A percentile compares a stretch with the other conserved stretches of the same genome.
These are phyloP conservation scores for Ampelomyces quisqualis DNA, from an alignment of 2,329 filamentous ascomycete genomes.

Conservation along the genomic window DNA sequence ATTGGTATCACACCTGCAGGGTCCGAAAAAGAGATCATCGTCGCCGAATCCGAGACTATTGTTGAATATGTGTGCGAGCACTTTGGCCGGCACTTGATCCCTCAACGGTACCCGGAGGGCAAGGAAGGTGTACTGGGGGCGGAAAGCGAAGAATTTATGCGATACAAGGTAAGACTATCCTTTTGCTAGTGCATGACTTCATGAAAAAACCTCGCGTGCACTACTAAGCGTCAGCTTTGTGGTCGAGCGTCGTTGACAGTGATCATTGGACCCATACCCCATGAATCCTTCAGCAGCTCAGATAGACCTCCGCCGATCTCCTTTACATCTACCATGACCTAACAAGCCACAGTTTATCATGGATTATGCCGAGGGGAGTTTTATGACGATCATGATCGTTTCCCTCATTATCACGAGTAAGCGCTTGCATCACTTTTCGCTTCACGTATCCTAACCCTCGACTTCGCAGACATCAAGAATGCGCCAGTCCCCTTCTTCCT, in stretches of 20 bases:
- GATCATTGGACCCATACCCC: background rate
- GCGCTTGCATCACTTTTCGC: background rate
- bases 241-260: too few relatives aligned
- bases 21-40: conserved; percentile 55
- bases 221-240: background rate
- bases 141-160: conserved; percentile 62
- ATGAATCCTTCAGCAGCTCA: background rate
- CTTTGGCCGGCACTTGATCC: conserved; percentile 56
- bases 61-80: conserved; percentile 77
- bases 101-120: conserved; percentile 54
- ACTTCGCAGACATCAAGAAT: conserved; percentile 42
- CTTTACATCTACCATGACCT: background rate
- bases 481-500: conserved; percentile 68
- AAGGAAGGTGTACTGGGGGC: conserved; percentile 57
- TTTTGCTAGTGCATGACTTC: background rate
- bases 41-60: conserved; percentile 82
- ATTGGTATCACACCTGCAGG: conserved; percentile 62
- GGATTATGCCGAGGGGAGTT: conserved; percentile 81
- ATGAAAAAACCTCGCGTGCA: background rate
- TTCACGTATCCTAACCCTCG: conserved; percentile 4
- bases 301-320: background rate
- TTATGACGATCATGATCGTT: conserved; percentile 72
- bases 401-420: conserved; percentile 58
- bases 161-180: conserved; percentile 49
- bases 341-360: conserved; percentile 53